phyloP scores from a whole-genome alignment of 495 filamentous ascomycete species.

The Podospora sp. region DNA sequence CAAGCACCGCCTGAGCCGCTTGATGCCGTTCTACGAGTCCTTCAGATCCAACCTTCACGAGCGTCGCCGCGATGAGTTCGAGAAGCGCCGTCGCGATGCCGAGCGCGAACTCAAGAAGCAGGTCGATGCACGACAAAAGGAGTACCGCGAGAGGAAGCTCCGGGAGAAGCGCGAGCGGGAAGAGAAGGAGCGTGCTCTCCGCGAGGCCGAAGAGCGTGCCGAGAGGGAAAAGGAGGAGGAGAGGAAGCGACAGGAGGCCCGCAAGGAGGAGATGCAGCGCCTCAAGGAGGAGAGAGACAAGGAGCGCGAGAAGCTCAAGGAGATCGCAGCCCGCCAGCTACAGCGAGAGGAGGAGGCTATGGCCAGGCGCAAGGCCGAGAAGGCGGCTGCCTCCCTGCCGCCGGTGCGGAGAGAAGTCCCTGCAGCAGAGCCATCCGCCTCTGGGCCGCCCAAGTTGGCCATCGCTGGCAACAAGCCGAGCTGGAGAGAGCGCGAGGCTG shows the following conservation, averaged over 20 bases:
- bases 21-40: slow-evolving; percentile 76
- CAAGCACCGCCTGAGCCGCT: slow-evolving; percentile 83
- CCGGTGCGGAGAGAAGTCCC: slow-evolving; percentile 39
- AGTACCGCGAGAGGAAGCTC: slow-evolving; percentile 71
- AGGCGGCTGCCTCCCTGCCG: slow-evolving; percentile 33
- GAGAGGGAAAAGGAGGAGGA: slow-evolving; percentile 82
- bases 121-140: slow-evolving; percentile 82
- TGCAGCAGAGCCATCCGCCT: slow-evolving; percentile 41
- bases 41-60: slow-evolving; percentile 80
- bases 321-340: slow-evolving; percentile 53
- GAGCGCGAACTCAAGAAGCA: slow-evolving; percentile 88
- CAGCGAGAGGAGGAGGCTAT: slow-evolving; percentile 59
- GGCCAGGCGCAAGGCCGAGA: slow-evolving; percentile 53
- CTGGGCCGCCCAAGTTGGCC: slow-evolving; percentile 33
- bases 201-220: slow-evolving; percentile 84
- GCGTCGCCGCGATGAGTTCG: slow-evolving; percentile 91
- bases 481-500: slow-evolving; percentile 52
- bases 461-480: slow-evolving; percentile 39
- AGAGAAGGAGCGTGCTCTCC: slow-evolving; percentile 69
- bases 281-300: slow-evolving; percentile 82
- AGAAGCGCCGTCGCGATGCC: slow-evolving; percentile 84
- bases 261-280: slow-evolving; percentile 62
- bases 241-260: slow-evolving; percentile 68
- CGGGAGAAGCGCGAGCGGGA: slow-evolving; percentile 81
- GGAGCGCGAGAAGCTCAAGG: slow-evolving; percentile 66